A percentile compares a stretch with the other conserved stretches of the same genome.
Evolutionary conservation across 2,329 filamentous ascomycete genomes (phyloP).

Genomic region (Fusarium sp.): DNA sequence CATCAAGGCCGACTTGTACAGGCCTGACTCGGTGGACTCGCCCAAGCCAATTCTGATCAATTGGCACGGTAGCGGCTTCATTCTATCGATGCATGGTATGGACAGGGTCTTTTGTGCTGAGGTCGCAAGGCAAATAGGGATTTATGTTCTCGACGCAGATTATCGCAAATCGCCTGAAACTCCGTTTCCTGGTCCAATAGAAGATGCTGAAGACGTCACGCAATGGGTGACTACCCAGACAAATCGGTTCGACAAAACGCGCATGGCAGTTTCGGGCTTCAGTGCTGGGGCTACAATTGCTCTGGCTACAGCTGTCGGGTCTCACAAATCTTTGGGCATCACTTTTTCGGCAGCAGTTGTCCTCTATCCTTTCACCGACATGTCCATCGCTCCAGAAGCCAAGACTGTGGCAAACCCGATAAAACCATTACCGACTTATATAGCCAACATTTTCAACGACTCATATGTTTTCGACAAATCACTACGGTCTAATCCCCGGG

Average conservation of each 20-base stretch:
- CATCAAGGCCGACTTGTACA: constrained; percentile 19
- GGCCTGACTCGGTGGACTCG: neutral
- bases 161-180: constrained; percentile 25
- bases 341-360: constrained; percentile 2
- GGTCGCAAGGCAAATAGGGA: constrained; percentile 5
- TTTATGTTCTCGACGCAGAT: constrained; percentile 17
- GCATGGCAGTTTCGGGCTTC: constrained; percentile 20
- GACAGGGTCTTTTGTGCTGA: constrained; percentile 20
- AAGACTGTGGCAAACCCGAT: constrained; percentile 16
- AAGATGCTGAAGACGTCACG: constrained; percentile 19
- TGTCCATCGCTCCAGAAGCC: neutral
- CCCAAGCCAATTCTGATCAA: constrained; percentile 18
- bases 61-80: constrained; percentile 31
- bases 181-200: constrained; percentile 13
- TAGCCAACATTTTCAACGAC: constrained; percentile 7
- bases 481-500: constrained; percentile 4
- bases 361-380: constrained; percentile 12
- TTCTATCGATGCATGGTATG: constrained; percentile 1
- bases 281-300: constrained; percentile 15
- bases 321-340: neutral
- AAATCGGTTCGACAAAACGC: constrained; percentile 11
- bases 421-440: neutral
- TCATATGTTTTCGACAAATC: constrained; percentile 4
- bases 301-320: neutral
- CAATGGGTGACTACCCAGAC: constrained; percentile 12